phyloP scores from a whole-genome alignment of 2,329 filamentous ascomycete genomes.

The Cercospora sp. region DNA sequence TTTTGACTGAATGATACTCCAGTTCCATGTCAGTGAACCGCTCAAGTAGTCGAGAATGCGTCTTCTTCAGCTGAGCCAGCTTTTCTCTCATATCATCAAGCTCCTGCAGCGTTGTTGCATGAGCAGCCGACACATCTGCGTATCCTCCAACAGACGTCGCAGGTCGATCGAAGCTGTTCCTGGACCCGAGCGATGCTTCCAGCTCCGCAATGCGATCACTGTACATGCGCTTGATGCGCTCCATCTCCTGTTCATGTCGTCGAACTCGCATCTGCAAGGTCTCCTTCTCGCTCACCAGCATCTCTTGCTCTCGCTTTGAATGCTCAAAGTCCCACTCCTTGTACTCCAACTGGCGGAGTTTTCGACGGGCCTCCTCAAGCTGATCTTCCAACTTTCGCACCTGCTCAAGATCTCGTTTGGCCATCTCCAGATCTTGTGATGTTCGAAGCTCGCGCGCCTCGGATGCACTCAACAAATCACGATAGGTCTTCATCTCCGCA shows the following conservation, averaged over 20 bases:
- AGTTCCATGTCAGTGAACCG: constrained; percentile 51
- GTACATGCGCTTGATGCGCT: constrained; percentile 50
- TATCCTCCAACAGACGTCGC: neutral
- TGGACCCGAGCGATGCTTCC: constrained; percentile 37
- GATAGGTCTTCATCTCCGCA: constrained; percentile 62
- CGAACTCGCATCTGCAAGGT: constrained; percentile 60
- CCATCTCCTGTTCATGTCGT: constrained; percentile 52
- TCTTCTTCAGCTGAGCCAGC: constrained; percentile 53
- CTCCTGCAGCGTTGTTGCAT: constrained; percentile 32
- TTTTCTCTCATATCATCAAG: constrained; percentile 51
- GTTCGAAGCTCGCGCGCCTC: constrained; percentile 67
- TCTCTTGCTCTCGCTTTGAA: constrained; percentile 58
- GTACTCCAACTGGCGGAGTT: constrained; percentile 64
- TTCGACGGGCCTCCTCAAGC: constrained; percentile 60
- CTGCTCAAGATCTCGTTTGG: constrained; percentile 62
- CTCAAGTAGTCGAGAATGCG: constrained; percentile 52
- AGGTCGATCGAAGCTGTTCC: constrained; percentile 16
- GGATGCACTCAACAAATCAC: constrained; percentile 61
- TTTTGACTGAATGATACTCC: constrained; percentile 35
- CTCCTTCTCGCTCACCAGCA: constrained; percentile 60
- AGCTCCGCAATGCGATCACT: constrained; percentile 52
- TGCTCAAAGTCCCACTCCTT: constrained; percentile 61
- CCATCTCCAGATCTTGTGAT: constrained; percentile 63
- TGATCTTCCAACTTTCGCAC: constrained; percentile 61
- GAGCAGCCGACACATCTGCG: constrained; percentile 7